phyloP scores from a whole-genome alignment of 345 rosid genomes.

The Geranium brycei region DNA sequence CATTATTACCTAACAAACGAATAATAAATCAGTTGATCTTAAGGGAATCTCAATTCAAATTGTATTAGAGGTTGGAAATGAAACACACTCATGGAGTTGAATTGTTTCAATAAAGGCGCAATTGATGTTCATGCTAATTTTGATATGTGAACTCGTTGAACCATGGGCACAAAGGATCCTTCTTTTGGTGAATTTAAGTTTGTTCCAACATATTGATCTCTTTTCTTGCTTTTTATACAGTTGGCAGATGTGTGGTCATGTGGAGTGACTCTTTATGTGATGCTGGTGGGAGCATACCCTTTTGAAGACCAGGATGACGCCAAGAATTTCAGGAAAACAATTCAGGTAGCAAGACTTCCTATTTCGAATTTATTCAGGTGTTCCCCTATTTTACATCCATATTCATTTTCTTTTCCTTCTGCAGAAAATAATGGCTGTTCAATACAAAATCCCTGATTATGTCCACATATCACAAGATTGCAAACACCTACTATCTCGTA shows the following conservation, averaged over 20 bases:
- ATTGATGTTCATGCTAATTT: too few relatives aligned
- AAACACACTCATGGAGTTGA: too few relatives aligned
- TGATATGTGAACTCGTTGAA: background rate
- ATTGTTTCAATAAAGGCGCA: too few relatives aligned
- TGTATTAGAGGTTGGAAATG: too few relatives aligned
- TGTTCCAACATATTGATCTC: background rate
- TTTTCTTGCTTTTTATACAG: slow-evolving; percentile 18
- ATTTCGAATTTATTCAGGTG: background rate
- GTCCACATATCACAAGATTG: slow-evolving; percentile 78
- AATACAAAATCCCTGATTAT: slow-evolving; percentile 79
- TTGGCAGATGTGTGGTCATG: slow-evolving; percentile 96
- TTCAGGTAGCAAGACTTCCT: slow-evolving; percentile 39
- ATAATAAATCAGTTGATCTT: too few relatives aligned
- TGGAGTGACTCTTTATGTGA: slow-evolving; percentile 87
- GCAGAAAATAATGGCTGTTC: slow-evolving; percentile 82
- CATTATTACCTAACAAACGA: too few relatives aligned
- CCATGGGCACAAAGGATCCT: background rate
- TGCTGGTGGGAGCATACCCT: slow-evolving; percentile 91
- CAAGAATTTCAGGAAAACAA: slow-evolving; percentile 77
- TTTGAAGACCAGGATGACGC: slow-evolving; percentile 88
- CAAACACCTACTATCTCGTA: slow-evolving; percentile 63
- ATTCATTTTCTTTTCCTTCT: slow-evolving; percentile 6
- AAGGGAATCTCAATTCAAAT: too few relatives aligned
- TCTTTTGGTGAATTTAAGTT: background rate
- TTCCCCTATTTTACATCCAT: background rate